phyloP scores from a whole-genome alignment of 805 yeast species.

The Metschnikowia arizonensis region DNA sequence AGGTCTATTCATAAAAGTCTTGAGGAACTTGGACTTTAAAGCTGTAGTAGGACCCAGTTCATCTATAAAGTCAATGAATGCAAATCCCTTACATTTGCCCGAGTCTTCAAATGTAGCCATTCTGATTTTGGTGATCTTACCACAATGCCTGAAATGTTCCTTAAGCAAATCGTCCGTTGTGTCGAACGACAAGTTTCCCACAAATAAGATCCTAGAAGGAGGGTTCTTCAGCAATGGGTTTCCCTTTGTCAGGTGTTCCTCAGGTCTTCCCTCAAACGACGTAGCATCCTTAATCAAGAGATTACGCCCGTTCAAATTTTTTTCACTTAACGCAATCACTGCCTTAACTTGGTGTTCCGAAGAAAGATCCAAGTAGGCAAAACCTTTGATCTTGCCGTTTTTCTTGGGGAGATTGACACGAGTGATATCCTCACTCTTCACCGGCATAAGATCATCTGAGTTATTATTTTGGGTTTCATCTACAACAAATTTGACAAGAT shows the following conservation, averaged over 20 bases:
- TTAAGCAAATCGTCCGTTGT: conserved; percentile 75
- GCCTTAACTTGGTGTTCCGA: conserved; percentile 55
- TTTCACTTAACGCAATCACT: conserved; percentile 67
- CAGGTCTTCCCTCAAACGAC: conserved; percentile 86
- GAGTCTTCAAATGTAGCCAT: conserved; percentile 98
- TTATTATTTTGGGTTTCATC: conserved; percentile 47
- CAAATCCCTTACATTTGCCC: conserved; percentile 96
- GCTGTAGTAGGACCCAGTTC: conserved; percentile 83
- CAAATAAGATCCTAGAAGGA: conserved; percentile 83
- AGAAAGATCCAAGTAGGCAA: conserved; percentile 83
- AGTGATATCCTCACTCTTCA: conserved; percentile 57
- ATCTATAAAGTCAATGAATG: conserved; percentile 81
- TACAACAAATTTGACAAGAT: conserved; percentile 58
- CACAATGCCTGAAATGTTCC: conserved; percentile 86
- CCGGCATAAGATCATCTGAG: conserved; percentile 26
- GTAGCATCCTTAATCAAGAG: conserved; percentile 76
- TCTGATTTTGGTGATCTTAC: conserved; percentile 76
- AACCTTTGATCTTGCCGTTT: conserved; percentile 70
- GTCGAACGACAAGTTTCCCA: conserved; percentile 90
- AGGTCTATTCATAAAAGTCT: conserved; percentile 65
- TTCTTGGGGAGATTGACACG: conserved; percentile 80
- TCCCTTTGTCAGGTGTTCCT: conserved; percentile 42
- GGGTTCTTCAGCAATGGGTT: conserved; percentile 61
- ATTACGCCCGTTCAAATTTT: conserved; percentile 75
- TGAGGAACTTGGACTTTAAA: conserved; percentile 63